Conservation (phyloP, 2,329 filamentous ascomycete genomes). For the Paradendryphiella salina region DNA sequence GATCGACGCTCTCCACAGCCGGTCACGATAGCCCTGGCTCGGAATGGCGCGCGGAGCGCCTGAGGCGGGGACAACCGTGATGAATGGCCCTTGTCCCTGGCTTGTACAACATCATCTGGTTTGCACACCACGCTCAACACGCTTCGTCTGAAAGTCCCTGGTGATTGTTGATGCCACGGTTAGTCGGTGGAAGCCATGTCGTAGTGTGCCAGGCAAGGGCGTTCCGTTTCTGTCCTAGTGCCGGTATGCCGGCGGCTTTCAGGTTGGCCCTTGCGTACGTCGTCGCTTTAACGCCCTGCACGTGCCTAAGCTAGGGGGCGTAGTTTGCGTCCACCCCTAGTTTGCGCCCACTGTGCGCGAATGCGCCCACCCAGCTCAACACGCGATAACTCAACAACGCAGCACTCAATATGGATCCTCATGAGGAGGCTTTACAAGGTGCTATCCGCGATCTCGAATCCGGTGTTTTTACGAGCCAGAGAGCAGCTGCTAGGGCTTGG, state of each 20-base stretch:
- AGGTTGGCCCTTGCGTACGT: neutral
- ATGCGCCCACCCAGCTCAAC: too few species aligned
- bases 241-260: neutral
- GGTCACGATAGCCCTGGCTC: constrained; percentile 2
- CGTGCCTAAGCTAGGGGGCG: too few species aligned
- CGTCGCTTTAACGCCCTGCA: neutral
- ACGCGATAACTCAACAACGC: too few species aligned
- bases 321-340: too few species aligned
- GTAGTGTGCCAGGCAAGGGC: neutral
- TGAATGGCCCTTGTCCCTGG: neutral
- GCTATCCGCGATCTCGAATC: neutral
- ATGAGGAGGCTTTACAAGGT: neutral
- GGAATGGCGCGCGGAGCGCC: constrained; percentile 1
- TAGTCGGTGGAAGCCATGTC: neutral
- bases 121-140: neutral
- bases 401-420: neutral
- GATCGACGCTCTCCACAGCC: constrained; percentile 9
- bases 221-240: neutral
- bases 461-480: neutral
- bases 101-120: neutral
- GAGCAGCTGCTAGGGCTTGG: neutral
- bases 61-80: neutral
- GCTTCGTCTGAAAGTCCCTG: neutral
- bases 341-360: too few species aligned
- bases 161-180: neutral